Evolutionary conservation across 1,284 basidiomycete genomes (phyloP), one percentile per base, ranked within the genome.

Genomic region (Grifola frondosa): DNA sequence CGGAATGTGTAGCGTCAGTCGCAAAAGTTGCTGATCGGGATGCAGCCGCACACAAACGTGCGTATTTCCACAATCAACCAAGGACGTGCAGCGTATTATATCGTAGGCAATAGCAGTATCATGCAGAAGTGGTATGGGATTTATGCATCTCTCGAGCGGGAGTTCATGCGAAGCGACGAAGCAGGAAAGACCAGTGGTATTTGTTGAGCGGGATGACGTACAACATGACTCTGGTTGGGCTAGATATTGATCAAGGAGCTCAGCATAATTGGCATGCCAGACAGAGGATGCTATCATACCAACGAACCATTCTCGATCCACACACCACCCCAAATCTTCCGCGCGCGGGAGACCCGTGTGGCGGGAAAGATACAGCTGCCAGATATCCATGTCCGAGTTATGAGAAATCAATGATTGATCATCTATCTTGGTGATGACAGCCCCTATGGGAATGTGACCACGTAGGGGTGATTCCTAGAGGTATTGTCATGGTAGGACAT

Each of bases 241-340:
- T 36, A 23, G 28, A 35, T 13, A 23, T 15, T 36, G 36, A 15
- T 21, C 26, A 22, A 28, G 15, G 30, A n/a, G n/a, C n/a, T n/a
- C n/a, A n/a, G n/a, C n/a, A n/a, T n/a, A n/a, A n/a, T n/a, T n/a
- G n/a, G n/a, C n/a, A 10, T 43, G 3, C 8, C 11, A 16, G 5
- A 20, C 5, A 19, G 4, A 6, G 20, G 3, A 16, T 2, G 26
- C 5, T 16, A 11, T 26, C 70, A 52, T 49, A 62, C 68, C 50
- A 24, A 55, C 46, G 40, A 70, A 66, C 52, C 61, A 66, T n/a
- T 55, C 28, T 17, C 54, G 48, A 5, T 67, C 48, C 5, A 75
- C 61, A 60, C 87, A 89, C 86, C 85, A 88, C 9, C 84, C 85
- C 10, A 63, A 53, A 21, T 48, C 46, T 37, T n/a, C n/a, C n/a